Evolutionary conservation across 139 green algal species (phyloP), one percentile per base, ranked within the genome.

Genomic region (Micractinium sp.): DNA sequence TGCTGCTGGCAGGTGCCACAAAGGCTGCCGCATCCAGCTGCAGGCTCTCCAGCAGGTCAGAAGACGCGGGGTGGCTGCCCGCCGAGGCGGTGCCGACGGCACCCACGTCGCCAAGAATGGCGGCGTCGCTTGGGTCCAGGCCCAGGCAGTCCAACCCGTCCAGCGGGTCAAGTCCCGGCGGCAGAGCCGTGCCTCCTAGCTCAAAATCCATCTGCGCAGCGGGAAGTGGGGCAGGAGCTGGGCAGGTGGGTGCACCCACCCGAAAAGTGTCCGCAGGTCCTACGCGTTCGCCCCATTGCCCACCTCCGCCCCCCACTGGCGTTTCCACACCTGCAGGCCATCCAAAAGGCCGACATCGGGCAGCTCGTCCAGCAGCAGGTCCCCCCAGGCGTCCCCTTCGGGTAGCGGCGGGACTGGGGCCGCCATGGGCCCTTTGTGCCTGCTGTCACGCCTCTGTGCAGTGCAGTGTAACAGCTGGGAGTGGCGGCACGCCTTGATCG

Each of bases 1-100:
- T 77, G 82, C 63, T 79, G 63, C 63, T 78, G 18, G 7, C 35
- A 2, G 63, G 82, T 29, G 47, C 27, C 27, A 27, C 63, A 80
- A 87, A 87, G 67, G 56, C 56, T 0, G 56, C 33, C 0, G 83
- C 67, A 33, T 87, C 83, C 63, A 87, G 63, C 83, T 87, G 83
- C 39, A 87, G 83, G 83, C 83, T 87, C 83, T 87, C 83, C 29
- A 87, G 83, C 66, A 87, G 67, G 83, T 87, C 83, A 27, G 83
- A 87, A 67, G 38, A 36, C 7, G 82, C 15, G 12, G 83, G 83
- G 38, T 35, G 33, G 38, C 22, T n/a, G 39, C 27, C 67, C 27
- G 66, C 63, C 23, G 56, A 63, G 19, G 36, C 38, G 36, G n/a
- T 35, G 81, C 60, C 82, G 63, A 61, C 82, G 69, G 22, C 33